Base-by-base conservation (phyloP, 73 alveolate genomes). In the Paramecium octaurelia region DNA sequence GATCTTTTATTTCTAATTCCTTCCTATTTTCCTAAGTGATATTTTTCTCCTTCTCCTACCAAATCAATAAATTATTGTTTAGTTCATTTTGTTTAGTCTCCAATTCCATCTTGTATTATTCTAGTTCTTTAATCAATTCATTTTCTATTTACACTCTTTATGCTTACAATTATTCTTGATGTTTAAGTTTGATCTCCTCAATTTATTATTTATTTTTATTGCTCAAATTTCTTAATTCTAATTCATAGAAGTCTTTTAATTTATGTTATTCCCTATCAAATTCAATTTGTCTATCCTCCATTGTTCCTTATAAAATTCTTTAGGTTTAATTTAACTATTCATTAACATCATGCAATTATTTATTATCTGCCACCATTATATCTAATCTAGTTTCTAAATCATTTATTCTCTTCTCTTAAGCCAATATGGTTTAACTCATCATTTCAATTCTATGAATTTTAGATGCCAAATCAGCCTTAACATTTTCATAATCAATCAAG, bases 291-390 rank as follows among this genome's bases (percentile, higher is more conserved):
- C 73, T 80, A 40, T 80, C 91, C 44, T 80, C 91, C 70, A 43
- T 31, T 0, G 70, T 48, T 8, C 29, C 42, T 48, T 80, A 23
- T 2, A 80, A 18, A 44, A 46, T 27, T 48, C 75, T 80, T 80
- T 80, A 42, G 3, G 46, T 80, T 24, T 59, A 44, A 44, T 80
- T 42, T 42, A 31, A 48, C 21, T 80, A 44, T 80, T 80, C 70
- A 44, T 44, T 80, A 20, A 80, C 75, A 44, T 80, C 91, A 14
- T 42, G 43, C 10, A 80, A 35, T 80, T 80, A 80, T 12, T 40
- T 80, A 46, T 80, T 80, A 80, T 80, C 91, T 6, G 76, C 91
- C 18, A 80, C 91, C 91, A 80, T 80, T 12, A 80, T 80, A 48
- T 80, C 91, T 12, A 80, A 48, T 80, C 91, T 80, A 31, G 23